These are phyloP conservation scores for Tolypocladium paradoxum DNA, from an alignment of 2,329 filamentous ascomycete species.

Conservation along the genomic window DNA sequence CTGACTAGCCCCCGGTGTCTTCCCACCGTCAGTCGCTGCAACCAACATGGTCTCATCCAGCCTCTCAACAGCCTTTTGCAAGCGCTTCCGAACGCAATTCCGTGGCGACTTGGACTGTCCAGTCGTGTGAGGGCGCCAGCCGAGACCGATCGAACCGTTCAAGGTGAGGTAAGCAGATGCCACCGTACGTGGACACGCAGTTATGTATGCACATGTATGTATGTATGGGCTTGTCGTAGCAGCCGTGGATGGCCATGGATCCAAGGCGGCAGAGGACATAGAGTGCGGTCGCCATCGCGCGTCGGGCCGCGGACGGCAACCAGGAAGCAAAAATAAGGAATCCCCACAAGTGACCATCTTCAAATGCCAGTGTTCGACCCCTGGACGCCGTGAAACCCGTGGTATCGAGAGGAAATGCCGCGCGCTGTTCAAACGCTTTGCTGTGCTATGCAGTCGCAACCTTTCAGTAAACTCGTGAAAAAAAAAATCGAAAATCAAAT, in stretches of 20 bases:
- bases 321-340: conserved; percentile 1
- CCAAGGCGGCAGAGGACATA: background rate
- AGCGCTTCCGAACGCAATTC: background rate
- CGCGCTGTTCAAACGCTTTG: conserved; percentile 29
- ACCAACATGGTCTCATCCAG: background rate
- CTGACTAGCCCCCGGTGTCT: conserved; percentile 10
- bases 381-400: conserved; percentile 21
- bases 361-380: conserved; percentile 13
- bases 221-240: background rate
- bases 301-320: background rate
- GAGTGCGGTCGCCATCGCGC: background rate
- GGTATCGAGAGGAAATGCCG: conserved; percentile 34
- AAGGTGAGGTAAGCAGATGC: background rate
- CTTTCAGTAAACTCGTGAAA: conserved; percentile 17
- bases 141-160: background rate
- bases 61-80: background rate
- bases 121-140: background rate
- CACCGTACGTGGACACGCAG: background rate
- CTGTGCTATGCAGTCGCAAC: conserved; percentile 28
- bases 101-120: background rate
- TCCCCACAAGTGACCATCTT: conserved; percentile 3
- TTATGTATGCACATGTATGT: background rate
- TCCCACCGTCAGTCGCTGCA: conserved; percentile 1
- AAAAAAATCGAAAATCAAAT: conserved; percentile 8
- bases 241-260: background rate